Conservation (phyloP, 768 basidiomycete species). For the Tephrocybe sp. region DNA sequence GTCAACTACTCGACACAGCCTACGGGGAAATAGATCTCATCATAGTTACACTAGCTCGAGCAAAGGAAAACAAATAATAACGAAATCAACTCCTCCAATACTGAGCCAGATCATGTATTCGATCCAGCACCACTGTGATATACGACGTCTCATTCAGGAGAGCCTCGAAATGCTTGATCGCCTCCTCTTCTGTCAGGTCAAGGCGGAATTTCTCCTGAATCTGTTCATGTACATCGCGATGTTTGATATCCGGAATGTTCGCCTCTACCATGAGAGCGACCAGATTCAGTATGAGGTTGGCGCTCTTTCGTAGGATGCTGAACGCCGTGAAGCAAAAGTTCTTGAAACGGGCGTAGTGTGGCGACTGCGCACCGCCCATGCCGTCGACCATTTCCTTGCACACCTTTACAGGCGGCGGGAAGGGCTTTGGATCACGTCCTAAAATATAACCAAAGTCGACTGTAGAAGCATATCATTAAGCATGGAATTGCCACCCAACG, state of each 20-base stretch:
- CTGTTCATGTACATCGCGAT: slow-evolving; percentile 82
- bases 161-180: slow-evolving; percentile 95
- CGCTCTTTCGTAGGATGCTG: slow-evolving; percentile 92
- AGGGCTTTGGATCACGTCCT: slow-evolving; percentile 95
- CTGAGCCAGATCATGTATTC: slow-evolving; percentile 89
- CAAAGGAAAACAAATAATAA: too few species aligned
- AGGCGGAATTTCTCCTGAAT: slow-evolving; percentile 96
- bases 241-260: slow-evolving; percentile 96
- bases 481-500: neutral
- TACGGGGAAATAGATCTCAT: too few species aligned
- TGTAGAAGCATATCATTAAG: slow-evolving; percentile 27
- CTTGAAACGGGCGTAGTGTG: slow-evolving; percentile 97
- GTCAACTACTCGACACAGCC: too few species aligned
- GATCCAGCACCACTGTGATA: slow-evolving; percentile 88
- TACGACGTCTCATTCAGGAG: slow-evolving; percentile 94
- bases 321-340: slow-evolving; percentile 98
- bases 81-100: slow-evolving; percentile 72
- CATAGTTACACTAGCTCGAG: too few species aligned
- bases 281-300: slow-evolving; percentile 94
- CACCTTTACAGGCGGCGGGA: slow-evolving; percentile 96
- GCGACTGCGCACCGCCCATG: slow-evolving; percentile 95
- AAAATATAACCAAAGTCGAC: slow-evolving; percentile 99
- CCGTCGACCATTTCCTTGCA: slow-evolving; percentile 99
- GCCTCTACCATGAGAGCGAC: slow-evolving; percentile 97
- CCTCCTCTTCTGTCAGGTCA: slow-evolving; percentile 94